phyloP scores from a whole-genome alignment of 169 alveolate genomes.

The Perkinsus marinus region DNA sequence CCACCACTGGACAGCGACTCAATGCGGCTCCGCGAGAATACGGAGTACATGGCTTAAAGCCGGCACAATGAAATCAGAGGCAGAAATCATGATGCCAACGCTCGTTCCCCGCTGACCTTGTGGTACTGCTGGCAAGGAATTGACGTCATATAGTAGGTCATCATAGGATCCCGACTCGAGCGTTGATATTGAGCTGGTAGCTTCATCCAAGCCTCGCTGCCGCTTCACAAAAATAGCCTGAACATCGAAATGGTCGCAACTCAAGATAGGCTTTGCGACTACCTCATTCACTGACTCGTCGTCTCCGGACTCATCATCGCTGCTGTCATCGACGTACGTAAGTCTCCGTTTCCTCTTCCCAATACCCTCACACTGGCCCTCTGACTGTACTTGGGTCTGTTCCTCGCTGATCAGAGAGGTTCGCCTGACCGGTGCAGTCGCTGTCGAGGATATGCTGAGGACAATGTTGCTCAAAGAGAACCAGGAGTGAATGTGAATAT shows the following conservation, averaged over 20 bases:
- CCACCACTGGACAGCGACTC: not conserved
- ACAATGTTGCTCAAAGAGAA: not conserved
- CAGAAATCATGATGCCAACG: no score
- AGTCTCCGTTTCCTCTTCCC: slow-evolving; percentile 27
- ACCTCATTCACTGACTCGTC: not conserved
- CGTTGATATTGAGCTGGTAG: not conserved
- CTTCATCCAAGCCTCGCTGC: not conserved
- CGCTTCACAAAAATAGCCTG: not conserved
- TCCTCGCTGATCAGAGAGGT: slow-evolving; percentile 1
- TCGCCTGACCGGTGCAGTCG: slow-evolving; percentile 18
- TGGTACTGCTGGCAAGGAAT: not conserved
- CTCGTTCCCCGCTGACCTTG: not conserved
- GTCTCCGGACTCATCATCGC: slow-evolving; percentile 6
- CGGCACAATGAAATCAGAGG: no score
- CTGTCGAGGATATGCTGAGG: slow-evolving; percentile 12
- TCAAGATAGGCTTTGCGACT: not conserved
- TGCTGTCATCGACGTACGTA: slow-evolving; percentile 14
- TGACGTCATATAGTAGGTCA: not conserved
- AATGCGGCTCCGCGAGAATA: not conserved
- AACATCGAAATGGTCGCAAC: not conserved
- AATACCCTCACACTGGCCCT: not conserved
- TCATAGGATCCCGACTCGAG: not conserved
- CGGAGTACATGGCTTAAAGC: no score
- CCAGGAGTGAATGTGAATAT: no score
- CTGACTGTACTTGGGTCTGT: not conserved